Evolutionary conservation across 345 rosid genomes (phyloP), one percentile per base, ranked within the genome.

Genomic region (Turritis glabra): DNA sequence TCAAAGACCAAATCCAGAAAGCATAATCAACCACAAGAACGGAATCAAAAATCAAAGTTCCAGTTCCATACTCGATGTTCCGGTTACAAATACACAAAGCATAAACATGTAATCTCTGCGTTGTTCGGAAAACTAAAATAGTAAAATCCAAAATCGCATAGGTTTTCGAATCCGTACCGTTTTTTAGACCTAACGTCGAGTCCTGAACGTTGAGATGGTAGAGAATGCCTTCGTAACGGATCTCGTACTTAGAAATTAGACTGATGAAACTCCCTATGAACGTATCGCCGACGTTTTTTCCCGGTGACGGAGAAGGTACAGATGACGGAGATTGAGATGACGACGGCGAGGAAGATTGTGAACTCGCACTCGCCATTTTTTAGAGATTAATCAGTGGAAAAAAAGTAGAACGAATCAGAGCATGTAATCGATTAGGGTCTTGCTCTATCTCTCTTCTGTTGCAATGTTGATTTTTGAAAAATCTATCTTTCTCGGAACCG

Each of bases 151-250:
- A 61, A 62, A 70, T 46, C 51, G 71, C 14, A 40, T 15, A 33
- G 59, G 74, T 51, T 44, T 37, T 35, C 22, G 72, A 77, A 65
- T 47, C 65, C 37, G 37, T 64, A 83, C 88, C 90, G 50, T 83
- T 82, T 37, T 71, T 35, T 27, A 86, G 80, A 57, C 82, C 79
- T 60, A 84, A 72, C 67, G 78, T 76, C 21, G 84, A 79, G 48
- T 81, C 84, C n/a, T 70, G 83, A 33, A 78, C 74, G 54, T 82
- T 72, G 80, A 86, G 67, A 73, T 64, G 65, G 54, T 72, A 82
- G 1, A 86, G 77, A 44, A 80, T 57, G 59, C 88, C 90, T 67
- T 84, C 86, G 67, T 84, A 86, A 2, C 85, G 79, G 75, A 84
- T 86, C 60, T 81, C 83, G 12, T 77, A 79, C 79, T 82, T 82